Conservation (phyloP, 2,329 filamentous ascomycete genomes). For the Alternaria incomplexa region DNA sequence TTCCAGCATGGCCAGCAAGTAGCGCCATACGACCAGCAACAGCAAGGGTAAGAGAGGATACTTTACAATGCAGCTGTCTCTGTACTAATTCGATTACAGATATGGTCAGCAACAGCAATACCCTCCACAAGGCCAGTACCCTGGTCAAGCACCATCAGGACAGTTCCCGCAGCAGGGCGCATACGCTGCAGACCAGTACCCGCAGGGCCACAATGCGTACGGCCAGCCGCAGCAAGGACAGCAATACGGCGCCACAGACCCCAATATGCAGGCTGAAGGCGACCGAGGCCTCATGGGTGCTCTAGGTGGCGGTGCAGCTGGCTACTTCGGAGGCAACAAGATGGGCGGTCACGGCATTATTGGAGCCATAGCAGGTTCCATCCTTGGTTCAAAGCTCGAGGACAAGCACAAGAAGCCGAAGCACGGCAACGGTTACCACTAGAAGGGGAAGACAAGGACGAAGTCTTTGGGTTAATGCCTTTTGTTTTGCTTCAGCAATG, state of each 20-base stretch:
- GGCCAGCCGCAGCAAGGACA: slow-evolving; percentile 40
- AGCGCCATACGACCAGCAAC: slow-evolving; percentile 42
- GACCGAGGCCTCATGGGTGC: slow-evolving; percentile 65
- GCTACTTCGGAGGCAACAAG: slow-evolving; percentile 62
- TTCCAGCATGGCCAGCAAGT: slow-evolving; percentile 55
- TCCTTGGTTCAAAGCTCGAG: slow-evolving; percentile 62
- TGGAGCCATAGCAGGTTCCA: slow-evolving; percentile 63
- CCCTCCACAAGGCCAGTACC: slow-evolving; percentile 34
- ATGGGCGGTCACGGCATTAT: slow-evolving; percentile 62
- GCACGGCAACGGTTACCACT: slow-evolving; percentile 19
- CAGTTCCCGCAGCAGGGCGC: slow-evolving; percentile 53
- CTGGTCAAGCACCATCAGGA: slow-evolving; percentile 37
- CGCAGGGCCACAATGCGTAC: slow-evolving; percentile 42
- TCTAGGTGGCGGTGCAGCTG: slow-evolving; percentile 63
- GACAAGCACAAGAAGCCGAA: slow-evolving; percentile 58
- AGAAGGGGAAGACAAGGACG: not conserved
- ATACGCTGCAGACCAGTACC: slow-evolving; percentile 47
- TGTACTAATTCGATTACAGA: slow-evolving; percentile 15
- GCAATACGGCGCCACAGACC: slow-evolving; percentile 53
- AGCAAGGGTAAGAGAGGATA: slow-evolving; percentile 39
- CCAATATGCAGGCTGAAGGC: slow-evolving; percentile 56
- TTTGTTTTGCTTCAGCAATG: not conserved
- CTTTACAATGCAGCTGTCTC: not conserved
- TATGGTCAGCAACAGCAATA: slow-evolving; percentile 34
- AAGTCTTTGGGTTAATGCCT: not conserved